Base-by-base conservation (phyloP, 2,329 filamentous ascomycete genomes). In the Aspergillus alliaceus region DNA sequence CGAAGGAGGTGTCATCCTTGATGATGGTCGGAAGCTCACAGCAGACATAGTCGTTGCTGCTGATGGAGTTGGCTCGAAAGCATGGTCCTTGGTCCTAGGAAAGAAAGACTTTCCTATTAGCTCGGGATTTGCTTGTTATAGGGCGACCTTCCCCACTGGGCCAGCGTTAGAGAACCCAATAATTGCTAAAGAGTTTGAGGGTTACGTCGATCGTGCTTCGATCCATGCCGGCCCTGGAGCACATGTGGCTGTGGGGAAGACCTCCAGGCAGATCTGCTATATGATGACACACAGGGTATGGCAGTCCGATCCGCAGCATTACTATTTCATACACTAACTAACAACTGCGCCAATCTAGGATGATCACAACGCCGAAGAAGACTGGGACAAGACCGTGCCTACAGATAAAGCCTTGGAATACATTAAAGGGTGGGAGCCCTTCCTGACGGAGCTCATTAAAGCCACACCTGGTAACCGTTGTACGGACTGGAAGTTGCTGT, bases 11-110 rank as follows among this genome's bases (percentile, higher is more conserved):
- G 37, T 56, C 2, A 14, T 24, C 5, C 18, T 56, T n/a, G 6
- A 27, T 11, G 47, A 51, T 27, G 53, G 53, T 7, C 37, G 22
- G 9, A 24, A 8, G 6, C 27, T 56, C 15, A 44, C 47, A 15
- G 53, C 53, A 2, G 53, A 56, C n/a, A 24, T 51, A n/a, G 47
- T 56, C 3, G 53, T 56, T 2, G 53, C 53, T 11, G 53, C 53
- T 14, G 53, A 56, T 51, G 47, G 53, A 2, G 53, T 56, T 35
- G 53, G 46, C 7, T 51, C 53, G 5, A 51, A 42, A n/a, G 42
- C 46, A 32, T 56, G 53, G 53, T 24, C 27, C 3, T 53, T 53
- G 29, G 18, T 53, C n/a, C 14, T 44, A 18, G 51, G 53, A 12
- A 20, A 44, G 14, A 56, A 56, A 18, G 53, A 56, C 2, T 4